Evolutionary conservation across 2,329 filamentous ascomycete species (phyloP), one percentile per base, ranked within the genome.

Genomic region (Colletotrichum eleusines): DNA sequence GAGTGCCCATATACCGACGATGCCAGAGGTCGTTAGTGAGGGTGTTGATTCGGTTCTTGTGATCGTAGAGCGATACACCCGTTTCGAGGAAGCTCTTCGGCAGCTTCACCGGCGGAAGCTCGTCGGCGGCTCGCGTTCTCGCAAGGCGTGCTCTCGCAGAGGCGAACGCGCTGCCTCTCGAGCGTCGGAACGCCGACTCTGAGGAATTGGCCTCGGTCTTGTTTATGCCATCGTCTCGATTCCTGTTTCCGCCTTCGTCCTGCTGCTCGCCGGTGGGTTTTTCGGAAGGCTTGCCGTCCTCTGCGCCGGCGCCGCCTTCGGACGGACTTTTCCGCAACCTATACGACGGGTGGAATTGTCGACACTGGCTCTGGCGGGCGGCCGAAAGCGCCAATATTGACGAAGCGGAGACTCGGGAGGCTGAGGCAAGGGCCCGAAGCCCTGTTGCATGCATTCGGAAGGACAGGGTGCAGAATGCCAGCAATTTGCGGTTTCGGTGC

Each of bases 41-140:
- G 72, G 71, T 73, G 66, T 72, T 50, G 63, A 58, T 55, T 42
- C 71, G 65, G 69, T 74, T 54, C 73, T 66, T 64, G 63, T 64
- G 72, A 82, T 83, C 78, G 38, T 78, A 75, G 12, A 84, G 75
- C 57, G 77, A 77, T 35, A 92, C 84, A 65, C 87, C 87, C 26
- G 81, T 78, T 48, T 85, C 79, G 63, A 89, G 78, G 72, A 92
- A 92, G 78, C 84, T 86, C 66, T 83, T 78, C 0, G 90, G 89
- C 18, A 92, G 80, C 60, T 84, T 81, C 28, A 88, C 80, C 2
- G 84, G 81, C n/a, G 87, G 87, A 14, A 89, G 74, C 54, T 82
- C 81, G 33, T 81, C 79, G 42, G 80, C 78, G 40, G 76, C 76
- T 51, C 78, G 75, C 63, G 77, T 77, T 63, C 80, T 77, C 66